Evolutionary conservation across 2,329 filamentous ascomycete genomes (phyloP).

Genomic region (Neofusicoccum cordaticola): DNA sequence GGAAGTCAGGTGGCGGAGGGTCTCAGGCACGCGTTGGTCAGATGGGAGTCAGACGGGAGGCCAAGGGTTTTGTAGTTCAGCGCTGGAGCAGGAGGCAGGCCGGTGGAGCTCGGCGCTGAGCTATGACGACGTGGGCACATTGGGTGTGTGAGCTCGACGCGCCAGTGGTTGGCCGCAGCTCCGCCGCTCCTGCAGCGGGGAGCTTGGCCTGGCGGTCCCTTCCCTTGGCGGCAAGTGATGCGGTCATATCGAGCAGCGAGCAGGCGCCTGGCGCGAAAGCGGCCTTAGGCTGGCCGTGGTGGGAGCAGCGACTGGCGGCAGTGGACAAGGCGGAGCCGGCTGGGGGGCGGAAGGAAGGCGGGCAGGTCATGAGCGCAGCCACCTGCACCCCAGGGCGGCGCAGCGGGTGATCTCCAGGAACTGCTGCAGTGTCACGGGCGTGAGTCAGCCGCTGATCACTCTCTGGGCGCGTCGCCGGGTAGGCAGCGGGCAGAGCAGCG

Average conservation of each 20-base stretch:
- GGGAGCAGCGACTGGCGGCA: not conserved
- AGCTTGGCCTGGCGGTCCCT: not conserved
- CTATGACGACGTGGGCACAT: not conserved
- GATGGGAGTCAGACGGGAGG: not conserved
- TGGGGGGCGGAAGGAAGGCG: not conserved
- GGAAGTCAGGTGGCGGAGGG: not conserved
- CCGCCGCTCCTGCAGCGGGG: not conserved
- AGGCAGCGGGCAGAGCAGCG: too few relatives aligned
- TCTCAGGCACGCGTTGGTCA: not conserved
- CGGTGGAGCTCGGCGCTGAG: not conserved
- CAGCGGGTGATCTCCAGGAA: slow-evolving; percentile 12
- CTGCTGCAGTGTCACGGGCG: not conserved
- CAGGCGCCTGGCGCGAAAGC: too few relatives aligned
- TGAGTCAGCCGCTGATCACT: too few relatives aligned
- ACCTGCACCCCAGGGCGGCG: not conserved
- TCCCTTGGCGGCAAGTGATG: slow-evolving; percentile 2
- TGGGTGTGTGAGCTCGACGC: not conserved
- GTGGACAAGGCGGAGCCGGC: not conserved
- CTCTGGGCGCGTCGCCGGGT: too few relatives aligned
- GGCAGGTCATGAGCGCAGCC: not conserved
- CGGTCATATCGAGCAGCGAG: not conserved
- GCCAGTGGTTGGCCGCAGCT: slow-evolving; percentile 2
- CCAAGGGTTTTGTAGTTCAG: not conserved
- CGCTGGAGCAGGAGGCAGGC: not conserved
- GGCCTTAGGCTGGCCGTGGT: not conserved